A percentile compares a stretch with the other conserved stretches of the same genome.
Evolutionary conservation across 768 basidiomycete genomes (phyloP).

Genomic region (Boletus reticulatus): DNA sequence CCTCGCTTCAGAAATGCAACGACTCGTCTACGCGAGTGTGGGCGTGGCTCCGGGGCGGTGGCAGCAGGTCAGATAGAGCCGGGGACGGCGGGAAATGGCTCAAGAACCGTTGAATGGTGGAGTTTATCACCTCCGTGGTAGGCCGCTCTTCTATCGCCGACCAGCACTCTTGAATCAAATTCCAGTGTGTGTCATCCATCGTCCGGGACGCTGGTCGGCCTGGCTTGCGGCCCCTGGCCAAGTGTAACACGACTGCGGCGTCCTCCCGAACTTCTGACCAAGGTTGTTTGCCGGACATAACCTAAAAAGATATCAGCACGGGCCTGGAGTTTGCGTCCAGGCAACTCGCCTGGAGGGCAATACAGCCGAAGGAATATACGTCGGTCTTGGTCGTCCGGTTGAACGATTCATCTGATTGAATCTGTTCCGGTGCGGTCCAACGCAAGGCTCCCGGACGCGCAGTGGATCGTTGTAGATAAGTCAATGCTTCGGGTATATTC

Average conservation of each 20-base stretch:
- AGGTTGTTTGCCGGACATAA: no score
- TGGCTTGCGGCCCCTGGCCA: background rate
- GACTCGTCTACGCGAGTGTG: no score
- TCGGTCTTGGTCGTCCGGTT: slow-evolving; percentile 5
- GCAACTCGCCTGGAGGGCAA: slow-evolving; percentile 23
- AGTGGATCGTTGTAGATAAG: slow-evolving; percentile 21
- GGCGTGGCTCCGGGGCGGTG: no score
- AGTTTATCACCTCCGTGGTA: no score
- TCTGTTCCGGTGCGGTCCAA: slow-evolving; percentile 39
- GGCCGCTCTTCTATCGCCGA: no score
- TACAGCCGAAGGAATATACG: slow-evolving; percentile 28
- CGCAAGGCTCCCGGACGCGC: slow-evolving; percentile 36
- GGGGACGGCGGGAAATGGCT: no score
- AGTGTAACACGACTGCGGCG: slow-evolving; percentile 1
- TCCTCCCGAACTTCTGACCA: no score
- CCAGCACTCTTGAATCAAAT: background rate
- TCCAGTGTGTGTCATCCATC: background rate
- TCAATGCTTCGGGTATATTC: slow-evolving; percentile 3
- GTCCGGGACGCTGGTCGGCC: background rate
- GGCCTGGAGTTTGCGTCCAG: slow-evolving; percentile 11
- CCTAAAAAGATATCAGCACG: no score
- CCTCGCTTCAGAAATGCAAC: no score
- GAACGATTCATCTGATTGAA: slow-evolving; percentile 17
- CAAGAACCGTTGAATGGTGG: no score
- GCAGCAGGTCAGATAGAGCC: no score